Base-by-base conservation (phyloP, 768 basidiomycete genomes). In the Leccinum imitatum region DNA sequence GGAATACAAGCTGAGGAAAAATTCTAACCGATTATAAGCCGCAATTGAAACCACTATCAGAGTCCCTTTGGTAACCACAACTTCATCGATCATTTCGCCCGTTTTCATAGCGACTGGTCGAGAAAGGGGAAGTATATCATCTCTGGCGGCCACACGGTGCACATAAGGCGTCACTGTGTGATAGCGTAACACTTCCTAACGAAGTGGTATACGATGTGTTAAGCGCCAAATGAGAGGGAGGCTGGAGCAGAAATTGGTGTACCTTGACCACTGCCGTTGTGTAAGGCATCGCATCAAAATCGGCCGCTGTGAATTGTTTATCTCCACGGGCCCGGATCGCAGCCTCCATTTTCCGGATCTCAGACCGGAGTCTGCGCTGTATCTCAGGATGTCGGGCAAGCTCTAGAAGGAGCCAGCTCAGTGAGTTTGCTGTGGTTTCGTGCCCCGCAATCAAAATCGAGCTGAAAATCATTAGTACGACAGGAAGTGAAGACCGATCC, bases 401-500 rank as follows among this genome's bases (percentile, higher is more conserved):
- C 64, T 87, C 84, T 54, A 86, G 76, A 9, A 91, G 71, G 8
- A 82, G 78, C 86, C 87, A 91, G 57, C 79, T 78, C 33, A 87
- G 55, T 2, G 81, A 77, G 39, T 79, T 84, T 4, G 87, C 80
- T 50, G 82, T 85, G 3, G 87, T 88, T 68, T 87, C 88, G 68
- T 89, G 82, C 2, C 80, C 80, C 44, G 80, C 80, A 10, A 83
- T 64, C 14, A 82, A 63, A 11, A 82, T 78, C 25, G 79, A 80
- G 15, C 80, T 81, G n/a, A 11, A 10, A 5, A 58, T 23, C 8
- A 50, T 50, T 1, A 48, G 47, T 3, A 48, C 23, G 21, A 25
- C 47, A 21, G 21, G 14, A 48, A 21, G 14, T 48, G 47, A 25
- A 14, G 21, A 15, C n/a, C 23, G 10, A 31, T 31, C 47, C 21